Base-by-base conservation (phyloP, 345 rosid genomes). In the Laguncularia racemosa region DNA sequence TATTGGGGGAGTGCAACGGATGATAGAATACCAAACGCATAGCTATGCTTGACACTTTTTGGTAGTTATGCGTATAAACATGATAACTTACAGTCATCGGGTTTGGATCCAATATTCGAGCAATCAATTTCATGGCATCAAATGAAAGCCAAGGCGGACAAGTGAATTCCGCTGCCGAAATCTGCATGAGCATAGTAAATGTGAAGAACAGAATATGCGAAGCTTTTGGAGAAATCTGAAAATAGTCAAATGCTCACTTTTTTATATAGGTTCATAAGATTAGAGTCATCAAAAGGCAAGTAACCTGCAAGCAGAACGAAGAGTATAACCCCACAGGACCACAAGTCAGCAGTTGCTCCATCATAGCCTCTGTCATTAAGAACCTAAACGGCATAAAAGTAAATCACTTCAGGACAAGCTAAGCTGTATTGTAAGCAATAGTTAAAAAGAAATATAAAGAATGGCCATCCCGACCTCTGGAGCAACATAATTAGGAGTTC, bases 261-360 rank as follows among this genome's bases (percentile, higher is more conserved):
- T 59, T 84, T 89, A 70, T 93, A 93, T 56, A 93, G 96, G 84
- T 76, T 87, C 77, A 89, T 78, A 51, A 93, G 82, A 93, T 85
- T 93, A 78, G 95, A 65, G 80, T 93, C 99, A 73, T 93, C 99
- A 15, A 93, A 93, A 79, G 99, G 99, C 82, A 93, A 93, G 81
- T 93, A 89, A 66, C 99, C 97, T 59, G 97, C 97, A 62, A 93
- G 92, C 79, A 93, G 67, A 43, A 93, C 95, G 83, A 85, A 93
- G 64, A 93, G 97, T 66, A 93, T 79, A 60, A 93, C 99, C 62
- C 97, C 99, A 58, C 99, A 89, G 33, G 99, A 93, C 97, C 99
- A 93, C 76, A 93, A 56, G 62, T 93, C 99, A 7, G 99, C 99
- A 1, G 92, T 89, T 58, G 97, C 86, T 50, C 99, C 99, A 63